Conservation (phyloP, 139 green algal genomes). For the Pleodorina starrii region DNA sequence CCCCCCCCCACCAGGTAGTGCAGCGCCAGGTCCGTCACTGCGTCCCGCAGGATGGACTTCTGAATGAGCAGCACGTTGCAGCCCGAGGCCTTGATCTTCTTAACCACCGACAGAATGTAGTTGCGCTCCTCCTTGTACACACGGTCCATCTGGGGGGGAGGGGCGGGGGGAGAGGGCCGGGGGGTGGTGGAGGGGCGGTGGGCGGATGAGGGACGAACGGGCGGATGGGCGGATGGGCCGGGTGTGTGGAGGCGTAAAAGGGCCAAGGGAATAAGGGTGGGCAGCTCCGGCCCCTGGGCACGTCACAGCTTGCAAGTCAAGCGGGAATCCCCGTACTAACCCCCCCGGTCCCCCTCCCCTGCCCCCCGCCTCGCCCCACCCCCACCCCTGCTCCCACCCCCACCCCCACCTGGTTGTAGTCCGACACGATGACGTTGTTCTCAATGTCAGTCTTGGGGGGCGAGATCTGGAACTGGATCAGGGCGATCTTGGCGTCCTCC, state of each 20-base stretch:
- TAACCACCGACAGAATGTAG: constrained; percentile 98
- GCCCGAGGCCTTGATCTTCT: constrained; percentile 96
- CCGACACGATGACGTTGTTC: constrained; percentile 96
- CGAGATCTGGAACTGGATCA: constrained; percentile 97
- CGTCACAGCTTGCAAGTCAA: too few relatives aligned
- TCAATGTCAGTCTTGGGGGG: constrained; percentile 99
- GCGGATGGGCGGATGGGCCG: too few relatives aligned
- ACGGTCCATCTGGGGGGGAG: constrained; percentile 83
- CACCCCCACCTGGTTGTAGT: constrained; percentile 86
- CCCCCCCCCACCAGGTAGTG: constrained; percentile 92
- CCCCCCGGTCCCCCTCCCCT: background rate
- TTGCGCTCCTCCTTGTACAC: constrained; percentile 98
- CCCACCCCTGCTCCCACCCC: too few relatives aligned
- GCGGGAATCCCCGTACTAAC: too few relatives aligned
- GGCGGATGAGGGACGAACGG: too few relatives aligned
- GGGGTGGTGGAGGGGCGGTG: too few relatives aligned
- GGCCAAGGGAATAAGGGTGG: too few relatives aligned
- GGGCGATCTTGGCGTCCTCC: constrained; percentile 93
- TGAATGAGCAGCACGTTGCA: constrained; percentile 99
- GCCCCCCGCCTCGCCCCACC: background rate
- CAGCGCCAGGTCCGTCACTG: constrained; percentile 96
- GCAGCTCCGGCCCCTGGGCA: too few relatives aligned
- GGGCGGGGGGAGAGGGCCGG: background rate
- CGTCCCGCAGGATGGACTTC: constrained; percentile 98
- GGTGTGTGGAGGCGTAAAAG: too few relatives aligned